These are phyloP conservation scores for Cystoderma amianthinum DNA, from an alignment of 768 basidiomycete species.

Conservation along the genomic window DNA sequence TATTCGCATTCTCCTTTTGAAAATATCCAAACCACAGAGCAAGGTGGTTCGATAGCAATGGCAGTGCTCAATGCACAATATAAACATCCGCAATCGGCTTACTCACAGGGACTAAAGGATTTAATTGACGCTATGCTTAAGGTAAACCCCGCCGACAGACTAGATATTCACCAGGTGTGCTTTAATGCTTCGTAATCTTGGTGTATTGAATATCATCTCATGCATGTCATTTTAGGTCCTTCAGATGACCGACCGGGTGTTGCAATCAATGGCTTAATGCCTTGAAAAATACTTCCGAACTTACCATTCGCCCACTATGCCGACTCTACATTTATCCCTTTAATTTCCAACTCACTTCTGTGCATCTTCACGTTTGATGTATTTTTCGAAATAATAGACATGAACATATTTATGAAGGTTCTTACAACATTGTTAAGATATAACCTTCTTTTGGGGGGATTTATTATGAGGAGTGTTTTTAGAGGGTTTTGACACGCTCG, in stretches of 20 bases:
- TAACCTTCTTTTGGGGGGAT: neutral
- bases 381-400: too few species aligned
- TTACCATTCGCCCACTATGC: too few species aligned
- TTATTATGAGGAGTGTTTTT: conserved; percentile 4
- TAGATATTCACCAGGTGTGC: conserved; percentile 77
- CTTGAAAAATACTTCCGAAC: too few species aligned
- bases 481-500: conserved; percentile 7
- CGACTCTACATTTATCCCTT: too few species aligned
- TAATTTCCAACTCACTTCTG: too few species aligned
- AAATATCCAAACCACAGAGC: conserved; percentile 83
- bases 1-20: conserved; percentile 97
- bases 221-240: conserved; percentile 44
- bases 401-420: too few species aligned
- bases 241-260: conserved; percentile 52
- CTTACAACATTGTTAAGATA: too few species aligned
- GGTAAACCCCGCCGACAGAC: conserved; percentile 74
- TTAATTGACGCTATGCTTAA: conserved; percentile 84
- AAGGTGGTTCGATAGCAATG: conserved; percentile 97
- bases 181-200: neutral
- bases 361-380: too few species aligned
- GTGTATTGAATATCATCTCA: neutral
- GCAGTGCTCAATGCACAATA: conserved; percentile 92
- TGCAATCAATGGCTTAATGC: conserved; percentile 36
- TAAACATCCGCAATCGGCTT: conserved; percentile 81
- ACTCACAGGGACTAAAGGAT: conserved; percentile 75